Conservation (phyloP, 2,329 filamentous ascomycete species). For the Pseudogymnoascus sp. region DNA sequence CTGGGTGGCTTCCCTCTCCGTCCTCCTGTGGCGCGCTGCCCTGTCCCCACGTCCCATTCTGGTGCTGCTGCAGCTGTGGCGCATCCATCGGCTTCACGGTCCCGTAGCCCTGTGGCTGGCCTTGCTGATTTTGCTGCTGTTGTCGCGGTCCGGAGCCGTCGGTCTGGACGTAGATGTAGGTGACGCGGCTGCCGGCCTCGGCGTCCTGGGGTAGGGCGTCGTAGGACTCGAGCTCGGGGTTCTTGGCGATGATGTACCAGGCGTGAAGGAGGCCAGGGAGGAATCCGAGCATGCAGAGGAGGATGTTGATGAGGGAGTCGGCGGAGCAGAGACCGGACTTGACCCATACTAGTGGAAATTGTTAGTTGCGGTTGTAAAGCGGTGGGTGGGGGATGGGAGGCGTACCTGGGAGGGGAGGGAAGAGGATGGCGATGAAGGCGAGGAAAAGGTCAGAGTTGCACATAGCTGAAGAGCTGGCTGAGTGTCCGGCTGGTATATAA, state of each 20-base stretch:
- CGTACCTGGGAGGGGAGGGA: conserved; percentile 57
- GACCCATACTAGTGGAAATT: conserved; percentile 67
- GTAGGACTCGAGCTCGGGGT: conserved; percentile 70
- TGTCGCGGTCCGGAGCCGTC: conserved; percentile 16
- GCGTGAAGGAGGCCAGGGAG: conserved; percentile 86
- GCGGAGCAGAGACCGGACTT: conserved; percentile 88
- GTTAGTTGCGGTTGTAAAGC: conserved; percentile 18
- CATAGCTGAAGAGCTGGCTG: conserved; percentile 33
- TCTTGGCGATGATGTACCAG: conserved; percentile 95
- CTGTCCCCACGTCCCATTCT: conserved; percentile 24
- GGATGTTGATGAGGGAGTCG: conserved; percentile 91
- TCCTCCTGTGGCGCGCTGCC: conserved; percentile 27
- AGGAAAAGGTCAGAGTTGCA: conserved; percentile 55
- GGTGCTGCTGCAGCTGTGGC: conserved; percentile 27
- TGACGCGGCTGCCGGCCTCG: conserved; percentile 46
- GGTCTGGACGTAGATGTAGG: conserved; percentile 65
- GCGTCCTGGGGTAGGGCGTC: conserved; percentile 50
- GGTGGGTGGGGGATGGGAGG: conserved; percentile 15
- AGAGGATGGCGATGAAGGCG: conserved; percentile 55
- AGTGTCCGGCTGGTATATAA: background rate
- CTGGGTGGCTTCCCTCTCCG: conserved; percentile 38
- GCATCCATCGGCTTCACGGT: conserved; percentile 26
- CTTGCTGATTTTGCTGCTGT: conserved; percentile 20
- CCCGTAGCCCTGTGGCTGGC: conserved; percentile 20
- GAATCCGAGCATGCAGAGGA: conserved; percentile 71